Conservation (phyloP, 2,329 filamentous ascomycete species). For the Simplicillium aogashimaense region DNA sequence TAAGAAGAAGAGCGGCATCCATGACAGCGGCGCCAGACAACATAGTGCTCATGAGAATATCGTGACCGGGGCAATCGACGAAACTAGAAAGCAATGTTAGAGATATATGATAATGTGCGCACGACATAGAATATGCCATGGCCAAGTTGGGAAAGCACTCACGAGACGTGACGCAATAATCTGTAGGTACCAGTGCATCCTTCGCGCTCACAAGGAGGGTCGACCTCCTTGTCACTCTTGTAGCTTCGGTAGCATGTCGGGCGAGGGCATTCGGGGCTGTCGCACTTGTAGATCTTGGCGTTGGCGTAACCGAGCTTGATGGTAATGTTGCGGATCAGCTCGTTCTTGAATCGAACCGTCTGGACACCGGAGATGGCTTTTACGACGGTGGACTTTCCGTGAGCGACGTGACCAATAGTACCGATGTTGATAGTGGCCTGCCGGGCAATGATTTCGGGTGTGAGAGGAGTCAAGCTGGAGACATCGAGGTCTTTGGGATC, state of each 20-base stretch:
- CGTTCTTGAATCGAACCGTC: conserved; percentile 99
- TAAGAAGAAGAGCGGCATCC: conserved; percentile 92
- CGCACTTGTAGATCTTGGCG: conserved; percentile 98
- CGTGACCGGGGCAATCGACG: conserved; percentile 98
- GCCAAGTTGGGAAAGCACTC: conserved; percentile 25
- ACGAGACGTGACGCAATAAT: conserved; percentile 86
- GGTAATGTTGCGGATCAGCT: conserved; percentile 97
- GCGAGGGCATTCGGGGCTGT: conserved; percentile 81
- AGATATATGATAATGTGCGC: not conserved
- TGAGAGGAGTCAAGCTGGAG: conserved; percentile 68
- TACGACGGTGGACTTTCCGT: conserved; percentile 97
- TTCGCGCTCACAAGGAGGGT: conserved; percentile 89
- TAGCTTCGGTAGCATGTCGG: conserved; percentile 94
- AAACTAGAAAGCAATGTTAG: conserved; percentile 46
- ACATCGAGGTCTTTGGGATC: conserved; percentile 85
- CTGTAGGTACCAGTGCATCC: conserved; percentile 83
- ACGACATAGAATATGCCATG: not conserved
- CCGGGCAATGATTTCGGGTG: conserved; percentile 91
- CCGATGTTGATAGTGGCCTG: conserved; percentile 99
- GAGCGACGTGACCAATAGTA: conserved; percentile 95
- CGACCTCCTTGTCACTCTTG: conserved; percentile 98
- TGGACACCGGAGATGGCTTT: conserved; percentile 99
- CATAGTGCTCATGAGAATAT: conserved; percentile 99
- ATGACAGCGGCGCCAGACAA: conserved; percentile 98
- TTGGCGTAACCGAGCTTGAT: conserved; percentile 99